Percentiles rank a stretch among this genome's conserved stretches.
Conservation (phyloP, 2,329 filamentous ascomycete species). For the Exophiala sideris region DNA sequence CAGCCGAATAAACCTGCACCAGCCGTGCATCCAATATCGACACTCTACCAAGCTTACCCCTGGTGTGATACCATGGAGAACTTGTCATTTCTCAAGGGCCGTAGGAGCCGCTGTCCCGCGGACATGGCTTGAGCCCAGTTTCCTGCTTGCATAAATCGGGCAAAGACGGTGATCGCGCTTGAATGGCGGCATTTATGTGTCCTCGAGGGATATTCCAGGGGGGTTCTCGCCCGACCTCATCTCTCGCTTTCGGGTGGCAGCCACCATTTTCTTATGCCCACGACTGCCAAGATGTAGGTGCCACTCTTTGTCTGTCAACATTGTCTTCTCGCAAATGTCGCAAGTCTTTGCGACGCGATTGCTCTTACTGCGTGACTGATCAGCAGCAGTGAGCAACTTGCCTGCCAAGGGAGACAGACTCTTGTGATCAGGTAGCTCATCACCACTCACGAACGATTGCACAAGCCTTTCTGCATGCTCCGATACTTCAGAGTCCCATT, state of each 20-base stretch:
- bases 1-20: too few relatives aligned
- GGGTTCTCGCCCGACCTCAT: neutral
- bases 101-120: neutral
- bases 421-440: slow-evolving; percentile 52
- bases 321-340: slow-evolving; percentile 62
- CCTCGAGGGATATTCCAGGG: neutral
- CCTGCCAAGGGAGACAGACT: slow-evolving; percentile 58
- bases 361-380: slow-evolving; percentile 44
- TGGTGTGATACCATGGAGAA: too few relatives aligned
- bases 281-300: slow-evolving; percentile 54
- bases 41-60: too few relatives aligned
- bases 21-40: too few relatives aligned
- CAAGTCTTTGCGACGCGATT: slow-evolving; percentile 60
- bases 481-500: slow-evolving; percentile 64
- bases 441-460: slow-evolving; percentile 58
- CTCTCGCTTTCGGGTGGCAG: slow-evolving; percentile 15
- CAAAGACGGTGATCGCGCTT: too few relatives aligned
- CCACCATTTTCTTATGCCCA: slow-evolving; percentile 52
- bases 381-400: slow-evolving; percentile 57
- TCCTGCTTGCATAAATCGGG: too few relatives aligned
- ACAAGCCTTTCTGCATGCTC: slow-evolving; percentile 62
- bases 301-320: slow-evolving; percentile 58
- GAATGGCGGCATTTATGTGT: too few relatives aligned
- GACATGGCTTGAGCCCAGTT: neutral
- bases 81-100: too few relatives aligned